Evolutionary conservation across 495 filamentous ascomycete species (phyloP), one percentile per base, ranked within the genome.

Genomic region (Aspergillus diversus): DNA sequence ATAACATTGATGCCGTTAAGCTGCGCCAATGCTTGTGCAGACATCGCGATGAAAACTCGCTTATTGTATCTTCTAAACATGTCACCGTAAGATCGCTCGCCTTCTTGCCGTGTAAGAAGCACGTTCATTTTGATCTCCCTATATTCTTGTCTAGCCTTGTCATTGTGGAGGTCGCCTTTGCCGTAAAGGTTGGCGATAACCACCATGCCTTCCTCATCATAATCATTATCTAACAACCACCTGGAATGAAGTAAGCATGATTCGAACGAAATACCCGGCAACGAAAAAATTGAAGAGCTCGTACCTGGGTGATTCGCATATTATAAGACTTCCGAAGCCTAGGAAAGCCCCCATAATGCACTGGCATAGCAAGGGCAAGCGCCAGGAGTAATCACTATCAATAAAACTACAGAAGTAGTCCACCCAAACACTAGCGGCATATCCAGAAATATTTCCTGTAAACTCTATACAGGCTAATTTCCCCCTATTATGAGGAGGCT

Each of bases 1-100:
- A 99, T 99, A 66, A 99, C 96, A 77, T 99, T 99, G 76, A 99
- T 99, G 50, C 95, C 95, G 77, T 98, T 99, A 27, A 98, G 84
- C 74, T 99, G 95, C 16, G 95, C 96, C 57, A 99, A 84, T 2
- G 90, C 91, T 71, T 99, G 95, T 5, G 95, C 95, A 7, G 95
- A 98, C 96, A 99, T 99, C 74, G 95, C 95, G 76, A 99, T 98
- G 70, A 98, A 89, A 64, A 99, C 92, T 42, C 95, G 92, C 64
- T 89, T 93, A 68, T 83, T 83, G 78, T 99, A 99, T 46, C 95
- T 88, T 59, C 81, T 88, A 82, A 97, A 99, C 95, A 99, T 99
- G 65, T 99, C 96, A 9, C 74, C 65, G 71, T 98, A 99, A 0
- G 92, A 88, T 65, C 94, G 83, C 74, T 97, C 95, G 57, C 96